Conservation (phyloP, 1,284 basidiomycete species). For the Puccinia polysora region DNA sequence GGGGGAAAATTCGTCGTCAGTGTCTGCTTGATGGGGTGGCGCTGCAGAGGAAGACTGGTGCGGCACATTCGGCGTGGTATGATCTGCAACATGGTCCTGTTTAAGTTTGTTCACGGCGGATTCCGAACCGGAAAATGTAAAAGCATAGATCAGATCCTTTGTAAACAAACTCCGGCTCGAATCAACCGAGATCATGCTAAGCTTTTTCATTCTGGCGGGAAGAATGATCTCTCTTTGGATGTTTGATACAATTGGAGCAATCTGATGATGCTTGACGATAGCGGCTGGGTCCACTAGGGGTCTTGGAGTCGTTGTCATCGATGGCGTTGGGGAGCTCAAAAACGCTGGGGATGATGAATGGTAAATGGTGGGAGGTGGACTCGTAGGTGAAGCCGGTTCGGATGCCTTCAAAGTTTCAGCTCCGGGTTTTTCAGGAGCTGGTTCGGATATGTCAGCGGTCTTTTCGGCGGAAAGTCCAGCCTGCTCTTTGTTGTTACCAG, state of each 20-base stretch:
- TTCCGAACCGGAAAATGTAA: neutral
- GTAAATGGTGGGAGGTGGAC: neutral
- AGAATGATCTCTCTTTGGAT: constrained; percentile 33
- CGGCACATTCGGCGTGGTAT: neutral
- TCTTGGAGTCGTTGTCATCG: constrained; percentile 16
- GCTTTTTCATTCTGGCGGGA: constrained; percentile 29
- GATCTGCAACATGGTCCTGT: no score
- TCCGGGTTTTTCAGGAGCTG: neutral
- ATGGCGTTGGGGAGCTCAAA: constrained; percentile 16
- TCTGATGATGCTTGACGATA: neutral
- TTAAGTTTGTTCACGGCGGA: no score
- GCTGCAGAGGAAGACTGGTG: neutral
- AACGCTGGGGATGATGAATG: constrained; percentile 5
- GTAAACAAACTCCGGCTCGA: neutral
- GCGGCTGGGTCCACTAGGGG: constrained; percentile 7
- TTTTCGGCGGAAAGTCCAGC: no score
- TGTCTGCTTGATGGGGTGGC: neutral
- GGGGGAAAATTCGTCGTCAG: neutral
- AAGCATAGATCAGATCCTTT: constrained; percentile 2
- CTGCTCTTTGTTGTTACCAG: no score
- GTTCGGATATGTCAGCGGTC: no score
- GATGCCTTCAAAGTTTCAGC: neutral
- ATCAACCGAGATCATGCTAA: constrained; percentile 12
- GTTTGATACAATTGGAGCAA: constrained; percentile 31
- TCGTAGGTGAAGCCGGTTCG: no score